Percentiles rank a stretch among this genome's conserved stretches.
phyloP scores from a whole-genome alignment of 352 stramenopile species.

The Phytophthora meadii region DNA sequence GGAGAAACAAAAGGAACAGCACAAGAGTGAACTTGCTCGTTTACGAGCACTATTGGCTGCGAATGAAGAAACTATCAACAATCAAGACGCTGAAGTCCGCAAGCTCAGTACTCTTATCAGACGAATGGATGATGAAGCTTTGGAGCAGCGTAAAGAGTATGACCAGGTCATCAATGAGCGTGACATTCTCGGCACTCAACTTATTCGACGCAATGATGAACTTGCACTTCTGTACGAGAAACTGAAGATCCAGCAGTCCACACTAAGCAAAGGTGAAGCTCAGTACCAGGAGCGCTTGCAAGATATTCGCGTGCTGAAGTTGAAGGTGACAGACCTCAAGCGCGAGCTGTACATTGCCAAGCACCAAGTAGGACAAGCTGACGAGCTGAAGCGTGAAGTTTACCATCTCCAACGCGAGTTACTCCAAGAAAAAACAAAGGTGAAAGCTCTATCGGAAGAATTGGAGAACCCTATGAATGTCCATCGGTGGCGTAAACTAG shows the following conservation, averaged over 20 bases:
- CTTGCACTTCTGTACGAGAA: constrained; percentile 98
- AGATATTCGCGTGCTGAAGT: constrained; percentile 95
- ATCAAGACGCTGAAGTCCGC: constrained; percentile 94
- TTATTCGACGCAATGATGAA: constrained; percentile 97
- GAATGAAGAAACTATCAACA: constrained; percentile 94
- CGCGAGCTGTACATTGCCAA: constrained; percentile 92
- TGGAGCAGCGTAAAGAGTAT: constrained; percentile 96
- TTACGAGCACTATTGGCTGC: constrained; percentile 87
- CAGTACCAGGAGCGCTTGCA: constrained; percentile 94
- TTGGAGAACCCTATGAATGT: constrained; percentile 98
- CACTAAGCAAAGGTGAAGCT: constrained; percentile 92
- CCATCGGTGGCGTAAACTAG: constrained; percentile 97
- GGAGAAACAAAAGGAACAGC: constrained; percentile 94
- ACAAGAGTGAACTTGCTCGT: constrained; percentile 93
- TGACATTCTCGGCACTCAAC: constrained; percentile 96
- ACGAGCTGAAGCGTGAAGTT: constrained; percentile 90
- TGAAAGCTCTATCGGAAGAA: constrained; percentile 96
- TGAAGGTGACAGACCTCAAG: constrained; percentile 95
- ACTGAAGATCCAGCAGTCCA: constrained; percentile 97
- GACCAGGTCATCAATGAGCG: constrained; percentile 97
- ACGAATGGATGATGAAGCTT: constrained; percentile 93
- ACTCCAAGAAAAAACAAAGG: constrained; percentile 96
- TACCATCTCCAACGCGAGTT: constrained; percentile 93
- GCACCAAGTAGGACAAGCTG: constrained; percentile 86
- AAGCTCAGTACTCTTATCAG: constrained; percentile 93